A percentile compares a stretch with the other conserved stretches of the same genome.
Conservation (phyloP, 2,329 filamentous ascomycete species). For the Fusarium sp. region DNA sequence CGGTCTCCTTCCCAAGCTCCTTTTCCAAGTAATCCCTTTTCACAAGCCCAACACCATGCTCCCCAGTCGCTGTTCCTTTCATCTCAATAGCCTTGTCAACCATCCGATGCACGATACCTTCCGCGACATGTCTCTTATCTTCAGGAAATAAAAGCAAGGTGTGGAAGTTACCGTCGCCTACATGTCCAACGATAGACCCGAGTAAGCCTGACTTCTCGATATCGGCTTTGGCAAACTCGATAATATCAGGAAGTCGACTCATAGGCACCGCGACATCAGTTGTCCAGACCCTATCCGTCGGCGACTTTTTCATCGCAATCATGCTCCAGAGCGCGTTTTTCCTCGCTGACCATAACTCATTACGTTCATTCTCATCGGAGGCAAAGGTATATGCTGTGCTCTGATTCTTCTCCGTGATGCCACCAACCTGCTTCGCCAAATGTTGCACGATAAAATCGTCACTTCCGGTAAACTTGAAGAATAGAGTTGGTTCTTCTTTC, state of each 20-base stretch:
- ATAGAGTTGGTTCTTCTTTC: constrained; percentile 80
- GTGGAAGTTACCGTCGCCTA: constrained; percentile 95
- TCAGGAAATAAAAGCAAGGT: constrained; percentile 39
- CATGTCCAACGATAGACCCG: constrained; percentile 86
- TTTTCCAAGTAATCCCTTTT: constrained; percentile 66
- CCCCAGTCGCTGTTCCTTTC: constrained; percentile 75
- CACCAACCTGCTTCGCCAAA: constrained; percentile 77
- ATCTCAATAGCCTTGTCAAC: constrained; percentile 73
- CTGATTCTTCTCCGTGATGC: constrained; percentile 67
- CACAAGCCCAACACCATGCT: constrained; percentile 71
- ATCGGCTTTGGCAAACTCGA: constrained; percentile 87
- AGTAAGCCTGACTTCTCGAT: constrained; percentile 87
- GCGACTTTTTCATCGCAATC: constrained; percentile 69
- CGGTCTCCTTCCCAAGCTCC: constrained; percentile 65
- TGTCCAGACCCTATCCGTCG: constrained; percentile 59
- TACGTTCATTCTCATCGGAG: constrained; percentile 74
- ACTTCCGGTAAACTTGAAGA: constrained; percentile 88
- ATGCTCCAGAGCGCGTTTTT: constrained; percentile 87
- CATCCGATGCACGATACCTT: constrained; percentile 66
- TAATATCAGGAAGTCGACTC: constrained; percentile 76
- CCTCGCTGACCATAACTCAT: constrained; percentile 80
- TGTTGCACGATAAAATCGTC: constrained; percentile 80
- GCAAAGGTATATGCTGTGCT: constrained; percentile 75
- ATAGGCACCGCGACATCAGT: constrained; percentile 88
- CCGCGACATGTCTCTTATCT: neutral